Base-by-base conservation (phyloP, 768 basidiomycete species). In the Coprinellus micaceus region DNA sequence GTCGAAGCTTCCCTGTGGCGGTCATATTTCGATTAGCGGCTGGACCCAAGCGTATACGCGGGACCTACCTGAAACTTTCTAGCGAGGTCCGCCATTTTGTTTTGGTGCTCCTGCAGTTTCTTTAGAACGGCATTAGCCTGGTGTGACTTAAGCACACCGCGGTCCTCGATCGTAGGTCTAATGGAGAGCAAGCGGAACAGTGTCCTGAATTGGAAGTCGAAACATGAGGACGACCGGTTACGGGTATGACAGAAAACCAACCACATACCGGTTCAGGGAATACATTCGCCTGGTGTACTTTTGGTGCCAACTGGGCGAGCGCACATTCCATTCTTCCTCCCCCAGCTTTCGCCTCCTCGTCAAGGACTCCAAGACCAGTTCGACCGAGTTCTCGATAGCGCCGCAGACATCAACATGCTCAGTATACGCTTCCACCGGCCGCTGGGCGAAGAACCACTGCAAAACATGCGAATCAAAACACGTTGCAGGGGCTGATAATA, bases 51-150 rank as follows among this genome's bases (percentile, higher is more conserved):
- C 25, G 48, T 53, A 33, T 51, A 28, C 21, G 29, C 40, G 40
- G 33, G 44, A 43, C 22, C 36, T 56, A 72, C 74, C 52, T 63
- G 65, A 61, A 72, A 71, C 57, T 74, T 74, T 53, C 67, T 66
- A 43, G 70, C 65, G 29, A 77, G 66, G 62, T 76, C 69, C 37
- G 62, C 60, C 52, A 76, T 58, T 59, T 77, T 77, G 49, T 59
- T 58, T 61, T 76, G 74, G 64, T 74, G 74, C 61, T 76, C 67
- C 52, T 66, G 63, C 52, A 74, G 61, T 66, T 76, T 77, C 40
- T 63, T 58, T 33, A 73, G 60, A 28, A 71, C 63, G 44, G 60
- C 61, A 19, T 57, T 61, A 13, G 65, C 60, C 52, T 70, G 71
- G 28, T 66, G 63, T 51, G 66, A 64, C n/a, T 65, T 67, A 50